These are phyloP conservation scores for Creolimax fragrantissima DNA, from an alignment of 78 protist genomes.

Conservation along the genomic window DNA sequence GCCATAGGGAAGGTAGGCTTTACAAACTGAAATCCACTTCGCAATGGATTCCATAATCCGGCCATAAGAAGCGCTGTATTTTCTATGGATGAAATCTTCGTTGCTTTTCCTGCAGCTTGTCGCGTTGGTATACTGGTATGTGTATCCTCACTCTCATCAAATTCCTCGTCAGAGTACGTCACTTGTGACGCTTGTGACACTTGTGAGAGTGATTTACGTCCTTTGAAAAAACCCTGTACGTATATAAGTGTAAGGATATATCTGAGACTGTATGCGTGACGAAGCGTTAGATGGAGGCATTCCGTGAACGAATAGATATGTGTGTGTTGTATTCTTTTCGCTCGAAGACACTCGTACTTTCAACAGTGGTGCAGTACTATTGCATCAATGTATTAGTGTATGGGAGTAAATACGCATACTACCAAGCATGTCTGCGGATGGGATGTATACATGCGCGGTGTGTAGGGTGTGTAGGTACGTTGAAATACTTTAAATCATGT, in stretches of 20 bases:
- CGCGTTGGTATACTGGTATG: background rate
- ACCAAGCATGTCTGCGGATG: too few relatives aligned
- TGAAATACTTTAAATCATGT: too few relatives aligned
- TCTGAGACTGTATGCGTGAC: background rate
- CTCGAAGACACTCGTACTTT: too few relatives aligned
- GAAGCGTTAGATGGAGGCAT: too few relatives aligned
- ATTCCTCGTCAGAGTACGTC: background rate
- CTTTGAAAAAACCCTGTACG: background rate
- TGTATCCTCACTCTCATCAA: too few relatives aligned
- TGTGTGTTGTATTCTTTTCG: too few relatives aligned
- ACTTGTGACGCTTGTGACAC: background rate
- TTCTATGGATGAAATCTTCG: background rate
- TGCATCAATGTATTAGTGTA: too few relatives aligned
- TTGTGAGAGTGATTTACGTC: background rate
- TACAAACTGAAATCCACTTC: background rate
- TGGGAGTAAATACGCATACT: too few relatives aligned
- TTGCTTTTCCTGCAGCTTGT: background rate
- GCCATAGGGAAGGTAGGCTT: background rate
- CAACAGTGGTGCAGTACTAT: too few relatives aligned
- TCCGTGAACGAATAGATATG: too few relatives aligned
- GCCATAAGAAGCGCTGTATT: background rate
- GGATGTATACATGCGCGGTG: too few relatives aligned
- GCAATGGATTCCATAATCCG: background rate
- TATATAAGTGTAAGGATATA: background rate
- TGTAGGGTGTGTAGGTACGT: too few relatives aligned